Evolutionary conservation across 345 rosid species (phyloP), one percentile per base, ranked within the genome.

Genomic region (Bruguiera sexangula): DNA sequence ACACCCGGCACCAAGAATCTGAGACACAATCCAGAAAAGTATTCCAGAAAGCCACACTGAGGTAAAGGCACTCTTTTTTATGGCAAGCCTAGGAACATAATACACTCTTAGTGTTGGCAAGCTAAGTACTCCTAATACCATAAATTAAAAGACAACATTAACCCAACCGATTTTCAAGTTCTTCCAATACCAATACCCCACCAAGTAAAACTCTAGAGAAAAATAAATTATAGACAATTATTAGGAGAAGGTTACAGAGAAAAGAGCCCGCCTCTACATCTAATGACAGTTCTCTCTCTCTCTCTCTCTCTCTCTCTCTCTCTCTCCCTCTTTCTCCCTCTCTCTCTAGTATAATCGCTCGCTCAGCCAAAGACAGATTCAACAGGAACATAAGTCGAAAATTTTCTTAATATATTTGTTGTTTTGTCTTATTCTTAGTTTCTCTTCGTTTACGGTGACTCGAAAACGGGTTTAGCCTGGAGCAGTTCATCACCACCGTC

Each of bases 341-440:
- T 37, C 46, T 9, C 46, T 37, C 0, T 0, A 0, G 13, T 37
- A 2, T 8, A 37, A 37, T 8, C 13, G 9, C 21, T 27, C 24
- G 22, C 48, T 31, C 21, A 18, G 13, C 48, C 10, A 16, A 34
- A 3, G 50, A 55, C 60, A 16, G 50, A 54, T 64, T 34, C 30
- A 61, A 46, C 21, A 53, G 56, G 37, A 39, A 50, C 30, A 21
- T 22, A 36, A 29, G 63, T 16, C 19, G 43, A 56, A 39, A 46
- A 18, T 22, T 20, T 65, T 57, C 8, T 30, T 43, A 62, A 32
- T 5, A 13, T 21, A 58, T 31, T 36, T 26, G 36, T 54, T 20
- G 24, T 43, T 77, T 70, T 60, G 75, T 73, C 73, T 32, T 69
- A 24, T 65, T 27, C 60, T n/a, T 34, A 15, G 50, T 27, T 43